Conservation (phyloP, 2,329 filamentous ascomycete genomes). For the Rasamsonia emersonii region DNA sequence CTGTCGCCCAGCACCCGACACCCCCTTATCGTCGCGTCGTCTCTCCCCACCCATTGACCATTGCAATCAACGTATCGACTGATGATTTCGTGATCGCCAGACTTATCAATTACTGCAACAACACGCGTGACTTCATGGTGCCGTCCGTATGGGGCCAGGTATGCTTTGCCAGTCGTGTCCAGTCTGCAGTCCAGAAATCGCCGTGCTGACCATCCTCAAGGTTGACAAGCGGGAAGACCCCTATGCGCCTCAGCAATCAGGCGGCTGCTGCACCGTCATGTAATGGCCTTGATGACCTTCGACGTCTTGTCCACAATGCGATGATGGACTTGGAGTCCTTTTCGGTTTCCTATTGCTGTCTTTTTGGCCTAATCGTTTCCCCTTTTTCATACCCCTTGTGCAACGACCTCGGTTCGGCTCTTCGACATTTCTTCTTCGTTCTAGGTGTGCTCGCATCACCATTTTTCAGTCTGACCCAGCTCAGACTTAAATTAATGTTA, state of each 20-base stretch:
- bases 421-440: no score
- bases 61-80: conserved; percentile 6
- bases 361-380: no score
- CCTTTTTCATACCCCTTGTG: no score
- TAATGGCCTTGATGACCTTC: no score
- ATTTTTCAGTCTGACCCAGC: no score
- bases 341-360: no score
- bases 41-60: background rate
- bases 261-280: conserved; percentile 94
- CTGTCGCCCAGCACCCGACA: conserved; percentile 9
- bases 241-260: conserved; percentile 91
- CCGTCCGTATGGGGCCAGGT: conserved; percentile 88
- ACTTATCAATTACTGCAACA: conserved; percentile 96
- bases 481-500: no score
- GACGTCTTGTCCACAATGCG: no score
- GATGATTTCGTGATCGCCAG: conserved; percentile 40
- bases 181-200: no score
- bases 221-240: conserved; percentile 94
- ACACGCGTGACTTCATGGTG: conserved; percentile 98
- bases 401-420: no score
- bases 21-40: conserved; percentile 7
- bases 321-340: no score
- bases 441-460: no score
- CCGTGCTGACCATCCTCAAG: conserved; percentile 24
- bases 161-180: conserved; percentile 15